These are phyloP conservation scores for Vanrija sp. DNA, from an alignment of 1,284 basidiomycete species.

Conservation along the genomic window DNA sequence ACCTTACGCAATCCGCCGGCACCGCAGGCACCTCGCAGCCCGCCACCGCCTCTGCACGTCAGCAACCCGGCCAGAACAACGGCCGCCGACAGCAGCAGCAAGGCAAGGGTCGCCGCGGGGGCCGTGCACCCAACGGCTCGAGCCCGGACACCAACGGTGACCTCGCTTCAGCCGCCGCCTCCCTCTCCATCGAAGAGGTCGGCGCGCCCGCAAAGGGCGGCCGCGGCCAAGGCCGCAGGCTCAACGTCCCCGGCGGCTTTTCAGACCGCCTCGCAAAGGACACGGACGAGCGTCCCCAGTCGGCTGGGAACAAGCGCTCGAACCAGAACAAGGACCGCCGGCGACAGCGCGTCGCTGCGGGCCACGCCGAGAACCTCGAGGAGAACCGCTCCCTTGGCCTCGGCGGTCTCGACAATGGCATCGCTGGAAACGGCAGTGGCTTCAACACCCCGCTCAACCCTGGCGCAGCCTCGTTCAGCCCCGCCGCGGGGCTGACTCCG, in stretches of 20 bases:
- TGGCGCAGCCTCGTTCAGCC: conserved; percentile 2
- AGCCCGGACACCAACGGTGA: neutral
- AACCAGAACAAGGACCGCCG: neutral
- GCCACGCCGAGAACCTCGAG: neutral
- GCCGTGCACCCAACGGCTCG: neutral
- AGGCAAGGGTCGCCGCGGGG: neutral
- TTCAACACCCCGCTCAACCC: conserved; percentile 11
- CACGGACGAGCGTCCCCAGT: neutral
- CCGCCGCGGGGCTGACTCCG: neutral
- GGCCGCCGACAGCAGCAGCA: too few relatives aligned
- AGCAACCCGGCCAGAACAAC: neutral
- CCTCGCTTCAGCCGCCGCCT: neutral
- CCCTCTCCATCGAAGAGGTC: neutral
- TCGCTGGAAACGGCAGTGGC: neutral
- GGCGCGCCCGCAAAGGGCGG: neutral
- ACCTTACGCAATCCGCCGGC: conserved; percentile 4
- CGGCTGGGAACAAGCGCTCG: neutral
- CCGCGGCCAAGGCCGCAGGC: neutral
- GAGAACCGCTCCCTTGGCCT: neutral
- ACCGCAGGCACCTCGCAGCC: neutral
- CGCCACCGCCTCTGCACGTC: neutral
- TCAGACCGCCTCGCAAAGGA: neutral
- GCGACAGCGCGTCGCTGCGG: neutral
- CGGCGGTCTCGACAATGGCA: neutral
- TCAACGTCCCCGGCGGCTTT: neutral